phyloP scores from a whole-genome alignment of 345 rosid genomes.

The Turritis glabra region DNA sequence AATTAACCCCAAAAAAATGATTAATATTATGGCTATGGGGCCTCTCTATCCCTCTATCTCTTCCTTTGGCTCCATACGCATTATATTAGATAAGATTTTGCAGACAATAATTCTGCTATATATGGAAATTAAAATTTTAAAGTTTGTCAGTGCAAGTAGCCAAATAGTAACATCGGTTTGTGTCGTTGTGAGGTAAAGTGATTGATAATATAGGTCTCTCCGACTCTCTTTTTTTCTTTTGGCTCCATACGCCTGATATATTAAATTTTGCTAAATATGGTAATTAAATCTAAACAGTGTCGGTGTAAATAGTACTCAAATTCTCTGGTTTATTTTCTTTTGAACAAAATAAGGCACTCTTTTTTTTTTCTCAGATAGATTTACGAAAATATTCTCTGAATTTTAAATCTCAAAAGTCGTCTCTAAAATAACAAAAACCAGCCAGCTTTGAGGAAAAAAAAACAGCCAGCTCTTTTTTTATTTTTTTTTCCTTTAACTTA shows the following conservation, averaged over 20 bases:
- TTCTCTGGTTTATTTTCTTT: background rate
- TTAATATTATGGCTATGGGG: background rate
- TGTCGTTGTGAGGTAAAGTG: background rate
- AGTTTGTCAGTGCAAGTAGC: too few species aligned
- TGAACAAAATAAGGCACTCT: too few species aligned
- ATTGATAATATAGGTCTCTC: background rate
- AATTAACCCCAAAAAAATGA: background rate
- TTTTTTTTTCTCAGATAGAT: too few species aligned
- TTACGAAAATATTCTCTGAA: too few species aligned
- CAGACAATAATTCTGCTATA: background rate
- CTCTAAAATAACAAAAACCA: too few species aligned
- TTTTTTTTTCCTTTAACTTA: too few species aligned
- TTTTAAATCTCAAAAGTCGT: too few species aligned
- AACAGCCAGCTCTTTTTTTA: too few species aligned
- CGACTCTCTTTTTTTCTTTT: background rate
- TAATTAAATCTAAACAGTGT: background rate
- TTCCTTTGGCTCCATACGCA: background rate
- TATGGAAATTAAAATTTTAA: background rate
- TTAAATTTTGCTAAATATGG: background rate
- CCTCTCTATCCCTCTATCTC: background rate
- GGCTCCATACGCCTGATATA: too few species aligned
- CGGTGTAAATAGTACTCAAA: background rate
- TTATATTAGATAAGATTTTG: background rate
- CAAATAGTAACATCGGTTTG: too few species aligned
- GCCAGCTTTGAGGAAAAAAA: too few species aligned